Conservation (phyloP, 2,329 filamentous ascomycete species). For the Ustilaginoidea virens region DNA sequence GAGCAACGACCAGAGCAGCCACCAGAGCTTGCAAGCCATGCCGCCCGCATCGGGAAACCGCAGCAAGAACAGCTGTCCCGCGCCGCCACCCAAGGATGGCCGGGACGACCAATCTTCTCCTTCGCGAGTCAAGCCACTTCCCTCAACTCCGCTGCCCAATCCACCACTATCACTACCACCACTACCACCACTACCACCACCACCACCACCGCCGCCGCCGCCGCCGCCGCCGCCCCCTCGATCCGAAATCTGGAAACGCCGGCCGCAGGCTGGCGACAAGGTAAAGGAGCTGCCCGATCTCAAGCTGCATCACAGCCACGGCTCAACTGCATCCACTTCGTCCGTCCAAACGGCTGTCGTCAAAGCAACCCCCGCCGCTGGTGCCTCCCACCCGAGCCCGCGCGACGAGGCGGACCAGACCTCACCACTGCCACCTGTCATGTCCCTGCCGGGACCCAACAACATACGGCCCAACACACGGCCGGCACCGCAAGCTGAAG, state of each 20-base stretch:
- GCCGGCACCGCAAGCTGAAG: conserved; percentile 8
- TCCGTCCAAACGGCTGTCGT: conserved; percentile 4
- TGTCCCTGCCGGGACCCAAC: conserved; percentile 15
- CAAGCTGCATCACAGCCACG: conserved; percentile 31
- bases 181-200: no score
- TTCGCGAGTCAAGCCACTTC: background rate
- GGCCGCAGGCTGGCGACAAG: conserved; percentile 32
- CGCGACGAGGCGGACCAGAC: background rate
- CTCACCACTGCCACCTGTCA: conserved; percentile 6
- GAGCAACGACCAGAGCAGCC: no score
- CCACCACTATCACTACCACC: no score
- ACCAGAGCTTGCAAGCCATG: no score
- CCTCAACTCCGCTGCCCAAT: background rate
- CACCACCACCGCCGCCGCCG: conserved; percentile 5
- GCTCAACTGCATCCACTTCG: conserved; percentile 27
- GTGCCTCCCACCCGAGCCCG: no score
- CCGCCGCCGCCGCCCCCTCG: conserved; percentile 11
- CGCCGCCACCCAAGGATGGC: conserved; percentile 7
- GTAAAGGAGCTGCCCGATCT: conserved; percentile 31
- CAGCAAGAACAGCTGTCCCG: no score
- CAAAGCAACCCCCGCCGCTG: background rate
- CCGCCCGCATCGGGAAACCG: no score
- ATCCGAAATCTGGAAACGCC: conserved; percentile 30
- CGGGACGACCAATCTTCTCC: background rate
- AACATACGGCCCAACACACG: no score